These are phyloP conservation scores for Solanum stenotomum DNA, from an alignment of 257 asterid genomes.

Conservation along the genomic window DNA sequence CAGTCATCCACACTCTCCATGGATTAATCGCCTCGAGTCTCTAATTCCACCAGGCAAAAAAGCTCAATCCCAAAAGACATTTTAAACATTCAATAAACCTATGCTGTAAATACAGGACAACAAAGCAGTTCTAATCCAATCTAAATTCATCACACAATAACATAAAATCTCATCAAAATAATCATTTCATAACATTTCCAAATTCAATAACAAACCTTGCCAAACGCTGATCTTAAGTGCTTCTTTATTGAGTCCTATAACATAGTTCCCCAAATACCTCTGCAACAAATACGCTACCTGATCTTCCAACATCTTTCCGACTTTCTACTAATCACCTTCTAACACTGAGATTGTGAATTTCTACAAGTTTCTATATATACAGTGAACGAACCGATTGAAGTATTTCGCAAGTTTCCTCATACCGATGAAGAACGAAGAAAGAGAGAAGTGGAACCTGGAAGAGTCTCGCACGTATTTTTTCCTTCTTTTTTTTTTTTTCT, in stretches of 20 bases:
- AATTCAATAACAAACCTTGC: conserved; percentile 43
- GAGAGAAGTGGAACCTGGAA: background rate
- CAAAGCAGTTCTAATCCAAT: background rate
- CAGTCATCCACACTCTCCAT: background rate
- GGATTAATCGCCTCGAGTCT: background rate
- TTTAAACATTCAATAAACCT: background rate
- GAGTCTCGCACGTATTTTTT: background rate
- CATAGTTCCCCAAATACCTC: conserved; percentile 92
- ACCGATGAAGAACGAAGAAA: background rate
- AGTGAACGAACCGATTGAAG: background rate
- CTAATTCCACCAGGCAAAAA: background rate
- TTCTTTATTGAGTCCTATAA: conserved; percentile 88
- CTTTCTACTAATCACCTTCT: background rate
- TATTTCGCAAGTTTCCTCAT: background rate
- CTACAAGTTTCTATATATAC: background rate
- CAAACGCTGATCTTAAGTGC: conserved; percentile 98
- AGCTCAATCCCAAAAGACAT: background rate
- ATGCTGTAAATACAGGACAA: background rate
- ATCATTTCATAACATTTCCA: background rate
- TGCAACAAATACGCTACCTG: conserved; percentile 87
- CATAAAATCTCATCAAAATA: background rate
- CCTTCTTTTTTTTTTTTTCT: background rate
- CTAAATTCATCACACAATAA: background rate
- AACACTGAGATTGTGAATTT: background rate
- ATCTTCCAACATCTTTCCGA: conserved; percentile 86